These are phyloP conservation scores for Closterium sp. DNA, from an alignment of 139 green algal species.

Conservation along the genomic window DNA sequence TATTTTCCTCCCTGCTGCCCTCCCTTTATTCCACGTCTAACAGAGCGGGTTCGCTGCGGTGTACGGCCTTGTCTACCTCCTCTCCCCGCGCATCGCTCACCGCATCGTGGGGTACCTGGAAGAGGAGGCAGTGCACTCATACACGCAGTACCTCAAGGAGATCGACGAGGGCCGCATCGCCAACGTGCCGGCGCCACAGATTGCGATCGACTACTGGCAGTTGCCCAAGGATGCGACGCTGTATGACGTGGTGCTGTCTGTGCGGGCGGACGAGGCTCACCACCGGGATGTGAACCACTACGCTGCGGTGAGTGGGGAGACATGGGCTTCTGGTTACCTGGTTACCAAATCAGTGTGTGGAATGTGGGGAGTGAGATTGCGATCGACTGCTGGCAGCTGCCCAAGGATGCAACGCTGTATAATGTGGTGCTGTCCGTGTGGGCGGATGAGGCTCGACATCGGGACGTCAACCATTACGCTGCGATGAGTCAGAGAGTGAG, in stretches of 20 bases:
- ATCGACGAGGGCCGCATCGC: constrained; percentile 71
- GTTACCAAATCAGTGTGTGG: too few relatives aligned
- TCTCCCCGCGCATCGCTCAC: constrained; percentile 78
- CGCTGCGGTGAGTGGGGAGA: constrained; percentile 11
- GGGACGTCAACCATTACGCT: constrained; percentile 48
- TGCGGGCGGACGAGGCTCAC: constrained; percentile 82
- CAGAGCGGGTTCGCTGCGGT: constrained; percentile 86
- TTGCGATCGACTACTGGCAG: constrained; percentile 66
- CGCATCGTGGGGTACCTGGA: constrained; percentile 89
- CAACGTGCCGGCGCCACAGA: constrained; percentile 60
- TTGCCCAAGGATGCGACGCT: constrained; percentile 60
- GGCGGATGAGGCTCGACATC: constrained; percentile 77
- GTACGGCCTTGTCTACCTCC: constrained; percentile 80
- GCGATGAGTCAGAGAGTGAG: not conserved
- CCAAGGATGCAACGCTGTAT: constrained; percentile 61
- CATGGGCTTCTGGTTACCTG: too few relatives aligned
- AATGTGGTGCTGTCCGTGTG: constrained; percentile 79
- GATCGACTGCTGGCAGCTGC: constrained; percentile 59
- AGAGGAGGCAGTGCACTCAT: constrained; percentile 93
- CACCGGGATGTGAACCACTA: constrained; percentile 83
- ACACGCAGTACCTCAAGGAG: constrained; percentile 72
- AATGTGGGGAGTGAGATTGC: constrained; percentile 54
- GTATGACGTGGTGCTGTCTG: constrained; percentile 79
- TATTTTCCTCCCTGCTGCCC: too few relatives aligned
- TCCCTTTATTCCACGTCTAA: too few relatives aligned